Evolutionary conservation across 2,329 filamentous ascomycete species (phyloP).

Genomic region (Diaporthe australafricana): DNA sequence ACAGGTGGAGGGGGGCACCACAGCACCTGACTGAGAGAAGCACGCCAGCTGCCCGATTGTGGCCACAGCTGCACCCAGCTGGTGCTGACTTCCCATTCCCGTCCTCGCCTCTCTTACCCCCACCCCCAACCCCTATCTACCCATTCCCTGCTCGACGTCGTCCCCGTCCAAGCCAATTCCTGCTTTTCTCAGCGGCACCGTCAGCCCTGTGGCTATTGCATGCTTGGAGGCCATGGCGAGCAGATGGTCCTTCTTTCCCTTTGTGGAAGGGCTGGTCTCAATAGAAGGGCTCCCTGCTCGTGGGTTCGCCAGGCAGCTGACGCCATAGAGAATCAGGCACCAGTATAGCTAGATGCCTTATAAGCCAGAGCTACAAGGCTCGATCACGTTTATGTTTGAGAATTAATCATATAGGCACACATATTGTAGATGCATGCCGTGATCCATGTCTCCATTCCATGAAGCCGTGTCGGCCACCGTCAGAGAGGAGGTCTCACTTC

Average conservation of each 20-base stretch:
- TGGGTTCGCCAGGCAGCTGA: not conserved
- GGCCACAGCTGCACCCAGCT: slow-evolving; percentile 12
- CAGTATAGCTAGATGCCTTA: not conserved
- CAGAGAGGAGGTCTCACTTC: slow-evolving; percentile 7
- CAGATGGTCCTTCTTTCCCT: no score
- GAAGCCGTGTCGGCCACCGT: not conserved
- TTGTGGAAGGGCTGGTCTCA: slow-evolving; percentile 1
- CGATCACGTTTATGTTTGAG: no score
- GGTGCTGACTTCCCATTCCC: not conserved
- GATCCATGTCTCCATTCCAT: not conserved
- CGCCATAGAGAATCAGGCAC: not conserved
- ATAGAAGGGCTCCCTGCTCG: not conserved
- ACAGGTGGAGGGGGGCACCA: not conserved
- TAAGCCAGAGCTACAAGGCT: not conserved
- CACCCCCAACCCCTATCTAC: not conserved
- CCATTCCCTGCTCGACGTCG: no score
- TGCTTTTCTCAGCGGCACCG: not conserved
- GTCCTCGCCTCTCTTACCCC: not conserved
- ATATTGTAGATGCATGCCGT: not conserved
- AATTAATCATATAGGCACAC: not conserved
- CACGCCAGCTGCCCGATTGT: not conserved
- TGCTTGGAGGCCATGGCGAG: not conserved
- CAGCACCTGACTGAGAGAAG: not conserved
- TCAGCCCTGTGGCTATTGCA: not conserved
- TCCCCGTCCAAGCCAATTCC: not conserved